Percentiles rank a stretch among this genome's conserved stretches.
Conservation (phyloP, 768 basidiomycete species). For the Scleroderma bovista region DNA sequence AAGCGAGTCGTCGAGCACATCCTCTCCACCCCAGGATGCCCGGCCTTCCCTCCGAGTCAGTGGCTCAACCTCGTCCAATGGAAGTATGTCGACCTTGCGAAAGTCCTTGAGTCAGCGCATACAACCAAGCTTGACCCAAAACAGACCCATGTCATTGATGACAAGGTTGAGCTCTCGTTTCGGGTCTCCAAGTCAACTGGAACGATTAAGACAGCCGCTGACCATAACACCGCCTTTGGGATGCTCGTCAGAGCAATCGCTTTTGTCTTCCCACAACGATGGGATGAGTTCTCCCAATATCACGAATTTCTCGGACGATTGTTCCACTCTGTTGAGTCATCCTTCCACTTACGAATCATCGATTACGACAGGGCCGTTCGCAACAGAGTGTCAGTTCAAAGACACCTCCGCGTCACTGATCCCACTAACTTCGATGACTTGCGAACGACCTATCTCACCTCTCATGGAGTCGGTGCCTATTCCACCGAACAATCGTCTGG, state of each 20-base stretch:
- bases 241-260: background rate
- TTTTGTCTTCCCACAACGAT: background rate
- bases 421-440: background rate
- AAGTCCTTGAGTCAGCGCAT: slow-evolving; percentile 6
- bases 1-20: no score
- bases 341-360: background rate
- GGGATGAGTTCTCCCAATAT: background rate
- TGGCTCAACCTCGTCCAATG: no score
- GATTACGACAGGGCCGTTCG: background rate
- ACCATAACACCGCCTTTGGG: background rate
- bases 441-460: background rate
- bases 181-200: background rate
- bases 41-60: no score
- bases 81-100: background rate
- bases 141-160: background rate
- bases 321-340: background rate
- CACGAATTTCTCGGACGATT: background rate
- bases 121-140: background rate
- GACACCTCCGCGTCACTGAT: background rate
- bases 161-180: background rate
- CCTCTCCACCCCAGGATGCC: no score
- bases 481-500: background rate
- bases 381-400: background rate
- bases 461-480: background rate
- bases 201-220: background rate